Conservation (phyloP, 73 alveolate genomes). For the Halteria grandinella region DNA sequence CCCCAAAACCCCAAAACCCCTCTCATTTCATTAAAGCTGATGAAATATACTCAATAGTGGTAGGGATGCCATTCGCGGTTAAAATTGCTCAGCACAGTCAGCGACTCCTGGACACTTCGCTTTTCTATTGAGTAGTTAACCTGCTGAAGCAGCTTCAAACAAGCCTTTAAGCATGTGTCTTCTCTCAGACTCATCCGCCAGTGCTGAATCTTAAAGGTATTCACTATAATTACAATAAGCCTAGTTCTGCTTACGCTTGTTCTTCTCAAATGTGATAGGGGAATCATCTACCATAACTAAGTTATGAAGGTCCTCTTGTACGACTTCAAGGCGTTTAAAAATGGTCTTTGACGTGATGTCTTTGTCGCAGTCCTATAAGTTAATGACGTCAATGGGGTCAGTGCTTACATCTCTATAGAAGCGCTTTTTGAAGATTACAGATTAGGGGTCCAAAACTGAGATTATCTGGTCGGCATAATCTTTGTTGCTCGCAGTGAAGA, state of each 20-base stretch:
- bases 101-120: too few species aligned
- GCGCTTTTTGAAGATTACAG: neutral
- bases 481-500: slow-evolving; percentile 37
- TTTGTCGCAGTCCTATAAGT: slow-evolving; percentile 35
- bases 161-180: neutral
- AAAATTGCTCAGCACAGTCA: too few species aligned
- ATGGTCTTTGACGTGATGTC: slow-evolving; percentile 12
- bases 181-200: neutral
- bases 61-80: too few species aligned
- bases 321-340: neutral
- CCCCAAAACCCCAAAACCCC: too few species aligned
- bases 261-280: neutral
- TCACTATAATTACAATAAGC: slow-evolving; percentile 3
- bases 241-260: slow-evolving; percentile 5
- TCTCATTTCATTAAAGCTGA: too few species aligned
- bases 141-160: too few species aligned
- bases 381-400: too few species aligned
- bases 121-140: too few species aligned
- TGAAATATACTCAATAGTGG: too few species aligned
- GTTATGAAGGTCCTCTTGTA: slow-evolving; percentile 12
- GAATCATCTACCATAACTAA: slow-evolving; percentile 40
- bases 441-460: slow-evolving; percentile 24
- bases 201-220: slow-evolving; percentile 22
- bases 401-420: slow-evolving; percentile 30
- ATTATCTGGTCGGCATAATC: slow-evolving; percentile 49